A percentile compares a stretch with the other conserved stretches of the same genome.
phyloP scores from a whole-genome alignment of 2,329 filamentous ascomycete species.

The Furcasterigmium furcatum region DNA sequence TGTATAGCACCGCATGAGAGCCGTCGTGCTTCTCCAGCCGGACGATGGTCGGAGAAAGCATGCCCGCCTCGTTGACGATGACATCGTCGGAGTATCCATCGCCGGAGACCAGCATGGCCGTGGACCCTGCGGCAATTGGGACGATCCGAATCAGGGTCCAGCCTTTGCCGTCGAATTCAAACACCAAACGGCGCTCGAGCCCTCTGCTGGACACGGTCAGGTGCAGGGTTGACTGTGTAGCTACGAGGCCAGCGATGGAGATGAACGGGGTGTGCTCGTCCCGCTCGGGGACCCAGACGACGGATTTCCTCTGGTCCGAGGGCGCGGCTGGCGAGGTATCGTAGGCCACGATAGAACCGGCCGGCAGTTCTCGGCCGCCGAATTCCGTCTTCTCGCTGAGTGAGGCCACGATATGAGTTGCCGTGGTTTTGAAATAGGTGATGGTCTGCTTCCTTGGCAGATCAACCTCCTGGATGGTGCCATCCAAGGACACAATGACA shows the following conservation, averaged over 20 bases:
- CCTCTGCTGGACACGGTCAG: neutral
- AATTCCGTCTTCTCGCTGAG: neutral
- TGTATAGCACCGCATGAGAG: neutral
- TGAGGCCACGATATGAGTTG: slow-evolving; percentile 9
- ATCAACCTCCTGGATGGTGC: neutral
- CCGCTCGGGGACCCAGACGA: neutral
- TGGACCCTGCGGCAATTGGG: neutral
- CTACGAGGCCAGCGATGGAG: neutral
- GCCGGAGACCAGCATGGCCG: neutral
- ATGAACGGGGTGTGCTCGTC: neutral
- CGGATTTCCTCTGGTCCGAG: neutral
- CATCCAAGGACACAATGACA: neutral
- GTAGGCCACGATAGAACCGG: neutral
- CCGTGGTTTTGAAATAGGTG: neutral
- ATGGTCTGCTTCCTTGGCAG: neutral
- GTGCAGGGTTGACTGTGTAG: neutral
- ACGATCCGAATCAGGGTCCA: neutral
- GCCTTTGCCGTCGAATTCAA: neutral
- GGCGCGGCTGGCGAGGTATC: neutral
- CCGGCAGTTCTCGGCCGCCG: neutral
- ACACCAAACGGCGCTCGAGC: neutral
- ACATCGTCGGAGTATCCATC: neutral
- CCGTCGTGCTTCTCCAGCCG: neutral
- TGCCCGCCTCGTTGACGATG: neutral
- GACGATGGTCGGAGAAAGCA: neutral